Conservation (phyloP, 192 early-diverging fungal species). For the Podila verticillata region DNA sequence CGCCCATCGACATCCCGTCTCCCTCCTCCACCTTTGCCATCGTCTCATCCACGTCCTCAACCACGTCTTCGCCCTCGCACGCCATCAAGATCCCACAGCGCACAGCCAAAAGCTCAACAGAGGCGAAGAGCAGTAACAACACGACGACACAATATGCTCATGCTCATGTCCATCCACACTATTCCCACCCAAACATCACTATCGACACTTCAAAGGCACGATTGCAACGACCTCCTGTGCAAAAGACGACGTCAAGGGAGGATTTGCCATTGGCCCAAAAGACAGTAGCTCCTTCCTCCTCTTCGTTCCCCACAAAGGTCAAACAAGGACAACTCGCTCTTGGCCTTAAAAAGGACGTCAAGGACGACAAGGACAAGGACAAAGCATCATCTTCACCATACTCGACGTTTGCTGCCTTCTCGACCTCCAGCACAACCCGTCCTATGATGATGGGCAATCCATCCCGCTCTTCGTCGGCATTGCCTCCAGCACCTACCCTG, state of each 20-base stretch:
- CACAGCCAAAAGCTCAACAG: not conserved
- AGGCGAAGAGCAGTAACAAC: slow-evolving; percentile 1
- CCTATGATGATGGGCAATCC: slow-evolving; percentile 45
- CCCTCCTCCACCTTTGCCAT: slow-evolving; percentile 5
- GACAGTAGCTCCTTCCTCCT: not conserved
- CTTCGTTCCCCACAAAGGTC: not conserved
- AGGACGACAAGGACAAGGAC: not conserved
- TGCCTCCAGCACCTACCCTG: slow-evolving; percentile 32
- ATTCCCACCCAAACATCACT: slow-evolving; percentile 40
- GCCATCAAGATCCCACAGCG: slow-evolving; percentile 25
- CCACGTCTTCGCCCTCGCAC: slow-evolving; percentile 14
- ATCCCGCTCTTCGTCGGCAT: slow-evolving; percentile 26
- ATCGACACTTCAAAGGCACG: slow-evolving; percentile 46
- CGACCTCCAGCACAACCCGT: slow-evolving; percentile 20
- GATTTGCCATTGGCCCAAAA: not conserved
- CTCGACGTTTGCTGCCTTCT: not conserved
- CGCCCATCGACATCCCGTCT: not conserved
- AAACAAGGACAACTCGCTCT: slow-evolving; percentile 13
- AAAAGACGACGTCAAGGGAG: not conserved
- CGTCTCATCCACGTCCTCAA: slow-evolving; percentile 18
- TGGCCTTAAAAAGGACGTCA: slow-evolving; percentile 21
- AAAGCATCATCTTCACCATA: not conserved
- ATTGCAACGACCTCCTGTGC: slow-evolving; percentile 10
- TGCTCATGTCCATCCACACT: not conserved
- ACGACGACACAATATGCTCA: not conserved